Percentiles rank a stretch among this genome's conserved stretches.
These are phyloP conservation scores for Debaryomyces hansenii DNA, from an alignment of 805 yeast genomes.

Conservation along the genomic window DNA sequence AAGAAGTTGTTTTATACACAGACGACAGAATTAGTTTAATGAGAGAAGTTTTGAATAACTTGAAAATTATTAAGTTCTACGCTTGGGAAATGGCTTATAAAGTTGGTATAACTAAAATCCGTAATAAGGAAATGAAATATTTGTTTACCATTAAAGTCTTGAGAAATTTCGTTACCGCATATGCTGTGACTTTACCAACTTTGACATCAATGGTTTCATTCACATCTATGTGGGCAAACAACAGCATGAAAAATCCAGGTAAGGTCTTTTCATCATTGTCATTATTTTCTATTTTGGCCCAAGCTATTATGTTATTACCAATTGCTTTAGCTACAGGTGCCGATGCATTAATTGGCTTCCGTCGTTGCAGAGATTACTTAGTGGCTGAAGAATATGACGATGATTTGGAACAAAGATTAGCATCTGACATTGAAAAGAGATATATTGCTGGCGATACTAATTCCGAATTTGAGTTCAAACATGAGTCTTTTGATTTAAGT, in stretches of 20 bases:
- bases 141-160: slow-evolving; percentile 42
- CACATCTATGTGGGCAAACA: slow-evolving; percentile 46
- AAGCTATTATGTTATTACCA: slow-evolving; percentile 44
- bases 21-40: slow-evolving; percentile 42
- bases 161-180: slow-evolving; percentile 43
- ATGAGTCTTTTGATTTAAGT: neutral
- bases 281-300: slow-evolving; percentile 43
- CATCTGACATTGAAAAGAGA: neutral
- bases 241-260: slow-evolving; percentile 35
- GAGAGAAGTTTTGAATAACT: slow-evolving; percentile 41
- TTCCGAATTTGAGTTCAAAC: slow-evolving; percentile 4
- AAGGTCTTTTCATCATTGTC: slow-evolving; percentile 44
- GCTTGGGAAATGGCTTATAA: slow-evolving; percentile 49
- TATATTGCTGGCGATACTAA: slow-evolving; percentile 1
- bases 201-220: slow-evolving; percentile 47
- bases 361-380: slow-evolving; percentile 25
- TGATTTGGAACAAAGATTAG: slow-evolving; percentile 11
- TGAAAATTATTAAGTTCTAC: slow-evolving; percentile 45
- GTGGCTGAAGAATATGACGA: slow-evolving; percentile 22
- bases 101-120: slow-evolving; percentile 30
- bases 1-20: slow-evolving; percentile 36
- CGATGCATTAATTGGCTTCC: slow-evolving; percentile 44
- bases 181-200: slow-evolving; percentile 44
- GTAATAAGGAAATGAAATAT: slow-evolving; percentile 40
- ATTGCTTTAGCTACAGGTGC: slow-evolving; percentile 46